Percentiles rank a stretch among this genome's conserved stretches.
phyloP scores from a whole-genome alignment of 2,329 filamentous ascomycete species.

The Cladorrhinum sp. region DNA sequence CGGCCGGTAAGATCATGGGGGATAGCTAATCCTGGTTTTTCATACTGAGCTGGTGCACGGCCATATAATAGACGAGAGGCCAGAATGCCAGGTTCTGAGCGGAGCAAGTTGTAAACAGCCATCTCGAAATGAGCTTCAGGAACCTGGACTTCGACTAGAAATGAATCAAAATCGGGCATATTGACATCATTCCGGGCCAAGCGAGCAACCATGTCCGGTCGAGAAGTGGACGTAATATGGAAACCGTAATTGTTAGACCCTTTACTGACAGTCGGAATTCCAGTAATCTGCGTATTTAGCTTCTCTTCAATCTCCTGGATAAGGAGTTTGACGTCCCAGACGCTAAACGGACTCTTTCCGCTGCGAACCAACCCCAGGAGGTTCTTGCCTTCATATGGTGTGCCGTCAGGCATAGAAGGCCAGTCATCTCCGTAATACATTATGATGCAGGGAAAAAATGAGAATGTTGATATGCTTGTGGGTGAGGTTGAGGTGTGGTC shows the following conservation, averaged over 20 bases:
- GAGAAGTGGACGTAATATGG: constrained; percentile 20
- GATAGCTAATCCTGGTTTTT: not conserved
- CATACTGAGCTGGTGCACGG: constrained; percentile 17
- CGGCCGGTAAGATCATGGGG: constrained; percentile 2
- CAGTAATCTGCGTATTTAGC: constrained; percentile 23
- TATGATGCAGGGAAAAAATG: not conserved
- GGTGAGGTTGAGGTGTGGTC: not conserved
- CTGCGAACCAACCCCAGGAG: not conserved
- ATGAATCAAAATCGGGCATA: constrained; percentile 22
- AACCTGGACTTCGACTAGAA: constrained; percentile 15
- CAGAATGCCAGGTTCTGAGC: constrained; percentile 20
- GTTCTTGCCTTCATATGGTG: not conserved
- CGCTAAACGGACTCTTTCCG: constrained; percentile 28
- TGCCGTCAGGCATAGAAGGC: not conserved
- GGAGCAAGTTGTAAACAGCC: constrained; percentile 22
- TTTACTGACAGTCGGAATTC: constrained; percentile 26
- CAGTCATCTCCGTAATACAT: not conserved
- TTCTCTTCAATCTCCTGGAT: constrained; percentile 28
- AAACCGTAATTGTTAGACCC: constrained; percentile 32
- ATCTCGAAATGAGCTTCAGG: constrained; percentile 24
- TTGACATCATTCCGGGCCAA: constrained; percentile 16
- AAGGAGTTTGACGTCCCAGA: constrained; percentile 29
- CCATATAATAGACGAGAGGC: constrained; percentile 24
- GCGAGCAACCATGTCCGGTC: constrained; percentile 23
- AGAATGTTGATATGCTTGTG: not conserved